Conservation (phyloP, 2,329 filamentous ascomycete genomes). For the Allantophomopsis lycopodina region DNA sequence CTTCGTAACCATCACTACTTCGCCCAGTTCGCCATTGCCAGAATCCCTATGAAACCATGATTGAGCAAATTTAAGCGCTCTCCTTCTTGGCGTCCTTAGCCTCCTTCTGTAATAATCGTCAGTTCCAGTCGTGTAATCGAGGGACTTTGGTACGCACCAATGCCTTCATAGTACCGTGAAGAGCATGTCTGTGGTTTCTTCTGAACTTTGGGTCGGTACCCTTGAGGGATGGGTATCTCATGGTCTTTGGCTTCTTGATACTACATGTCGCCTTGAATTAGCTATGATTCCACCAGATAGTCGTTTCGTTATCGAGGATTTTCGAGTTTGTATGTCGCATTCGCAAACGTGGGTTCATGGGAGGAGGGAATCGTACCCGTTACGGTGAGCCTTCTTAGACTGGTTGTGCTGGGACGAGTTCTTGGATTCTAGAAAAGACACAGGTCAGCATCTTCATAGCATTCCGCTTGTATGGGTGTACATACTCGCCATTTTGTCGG, state of each 20-base stretch:
- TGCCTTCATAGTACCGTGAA: slow-evolving; percentile 96
- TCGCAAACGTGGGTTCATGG: no score
- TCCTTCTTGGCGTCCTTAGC: slow-evolving; percentile 92
- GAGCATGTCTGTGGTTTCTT: slow-evolving; percentile 98
- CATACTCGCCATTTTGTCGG: slow-evolving; percentile 57
- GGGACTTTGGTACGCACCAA: slow-evolving; percentile 54
- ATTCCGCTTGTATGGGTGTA: slow-evolving; percentile 12
- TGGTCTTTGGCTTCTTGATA: slow-evolving; percentile 99
- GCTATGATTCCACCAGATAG: no score
- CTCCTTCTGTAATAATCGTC: slow-evolving; percentile 63
- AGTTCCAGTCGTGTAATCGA: slow-evolving; percentile 7
- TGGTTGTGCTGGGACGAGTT: slow-evolving; percentile 99
- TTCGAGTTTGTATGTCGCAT: no score
- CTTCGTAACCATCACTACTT: no score
- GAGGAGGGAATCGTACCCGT: slow-evolving; percentile 58
- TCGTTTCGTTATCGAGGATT: no score
- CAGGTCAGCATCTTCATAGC: slow-evolving; percentile 1
- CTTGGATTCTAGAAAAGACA: slow-evolving; percentile 69
- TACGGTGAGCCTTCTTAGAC: slow-evolving; percentile 96
- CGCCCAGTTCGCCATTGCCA: no score
- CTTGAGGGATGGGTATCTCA: slow-evolving; percentile 97
- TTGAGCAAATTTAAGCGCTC: slow-evolving; percentile 45
- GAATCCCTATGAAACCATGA: no score
- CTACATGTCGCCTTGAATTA: slow-evolving; percentile 29
- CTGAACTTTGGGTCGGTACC: slow-evolving; percentile 99